Percentiles rank a stretch among this genome's conserved stretches.
Conservation (phyloP, 352 stramenopile species). For the Phytophthora sansomeana region DNA sequence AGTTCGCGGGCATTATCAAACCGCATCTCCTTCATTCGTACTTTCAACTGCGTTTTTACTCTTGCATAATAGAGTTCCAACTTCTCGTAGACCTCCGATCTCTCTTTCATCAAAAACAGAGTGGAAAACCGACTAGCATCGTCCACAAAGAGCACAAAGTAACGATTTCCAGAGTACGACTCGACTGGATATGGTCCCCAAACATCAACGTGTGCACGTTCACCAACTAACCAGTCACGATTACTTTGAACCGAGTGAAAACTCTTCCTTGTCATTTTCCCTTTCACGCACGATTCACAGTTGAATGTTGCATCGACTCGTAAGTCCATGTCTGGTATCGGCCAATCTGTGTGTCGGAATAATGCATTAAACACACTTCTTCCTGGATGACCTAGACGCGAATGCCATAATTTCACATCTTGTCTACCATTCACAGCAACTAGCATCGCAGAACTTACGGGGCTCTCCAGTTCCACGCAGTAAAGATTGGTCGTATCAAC, state of each 20-base stretch:
- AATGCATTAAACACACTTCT: no score
- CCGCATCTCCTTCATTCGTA: slow-evolving; percentile 28
- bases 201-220: slow-evolving; percentile 22
- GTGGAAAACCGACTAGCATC: slow-evolving; percentile 23
- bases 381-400: no score
- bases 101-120: slow-evolving; percentile 18
- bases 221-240: slow-evolving; percentile 18
- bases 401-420: no score
- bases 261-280: slow-evolving; percentile 10
- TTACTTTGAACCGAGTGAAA: neutral
- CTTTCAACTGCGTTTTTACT: slow-evolving; percentile 19
- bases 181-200: slow-evolving; percentile 24
- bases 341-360: no score
- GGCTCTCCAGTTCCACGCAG: no score
- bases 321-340: no score
- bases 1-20: slow-evolving; percentile 25
- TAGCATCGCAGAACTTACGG: no score
- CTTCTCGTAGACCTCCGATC: slow-evolving; percentile 23
- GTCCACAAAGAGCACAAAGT: slow-evolving; percentile 28
- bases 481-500: no score
- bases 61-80: slow-evolving; percentile 22
- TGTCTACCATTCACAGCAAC: no score
- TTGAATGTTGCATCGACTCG: slow-evolving; percentile 5
- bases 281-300: slow-evolving; percentile 11
- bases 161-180: slow-evolving; percentile 22